A percentile compares a stretch with the other conserved stretches of the same genome.
These are phyloP conservation scores for Crithidia expoeki DNA, from an alignment of 208 protist genomes.

Conservation along the genomic window DNA sequence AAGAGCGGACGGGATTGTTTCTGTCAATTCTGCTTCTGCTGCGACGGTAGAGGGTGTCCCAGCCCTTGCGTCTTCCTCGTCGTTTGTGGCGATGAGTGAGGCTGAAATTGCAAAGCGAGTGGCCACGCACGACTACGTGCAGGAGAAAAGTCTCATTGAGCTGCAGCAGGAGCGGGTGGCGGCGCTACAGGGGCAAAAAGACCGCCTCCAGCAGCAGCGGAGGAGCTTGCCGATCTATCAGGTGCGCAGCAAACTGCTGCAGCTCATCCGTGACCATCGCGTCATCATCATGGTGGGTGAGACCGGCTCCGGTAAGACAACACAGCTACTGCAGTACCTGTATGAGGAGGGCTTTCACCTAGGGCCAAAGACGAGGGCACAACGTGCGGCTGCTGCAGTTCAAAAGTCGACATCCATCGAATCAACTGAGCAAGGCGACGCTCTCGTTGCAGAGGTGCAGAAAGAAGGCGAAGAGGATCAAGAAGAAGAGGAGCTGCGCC, in stretches of 20 bases:
- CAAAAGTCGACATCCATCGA: not conserved
- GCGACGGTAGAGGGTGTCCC: not conserved
- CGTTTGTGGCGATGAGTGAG: constrained; percentile 67
- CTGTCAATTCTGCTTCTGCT: not conserved
- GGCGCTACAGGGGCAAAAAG: constrained; percentile 38
- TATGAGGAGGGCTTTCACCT: constrained; percentile 85
- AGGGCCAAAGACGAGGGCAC: not conserved
- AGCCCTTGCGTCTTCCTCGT: not conserved
- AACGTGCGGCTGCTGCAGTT: not conserved
- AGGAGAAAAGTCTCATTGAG: constrained; percentile 66
- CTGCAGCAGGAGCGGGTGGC: constrained; percentile 56
- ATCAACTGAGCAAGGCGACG: not conserved
- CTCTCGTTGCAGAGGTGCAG: not conserved
- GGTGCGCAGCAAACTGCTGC: constrained; percentile 89
- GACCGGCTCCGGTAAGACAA: constrained; percentile 94
- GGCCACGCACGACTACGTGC: constrained; percentile 67
- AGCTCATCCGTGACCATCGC: constrained; percentile 64
- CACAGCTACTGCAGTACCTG: constrained; percentile 92
- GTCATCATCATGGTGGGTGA: constrained; percentile 94
- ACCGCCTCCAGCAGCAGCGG: constrained; percentile 65
- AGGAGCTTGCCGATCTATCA: constrained; percentile 94
- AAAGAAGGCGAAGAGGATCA: constrained; percentile 13
- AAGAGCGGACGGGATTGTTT: not conserved
- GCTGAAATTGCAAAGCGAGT: constrained; percentile 64
- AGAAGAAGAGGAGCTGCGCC: constrained; percentile 51